Percentiles rank a stretch among this genome's conserved stretches.
Evolutionary conservation across 2,329 filamentous ascomycete genomes (phyloP).

Genomic region (Paraconiothyrium brasiliense): DNA sequence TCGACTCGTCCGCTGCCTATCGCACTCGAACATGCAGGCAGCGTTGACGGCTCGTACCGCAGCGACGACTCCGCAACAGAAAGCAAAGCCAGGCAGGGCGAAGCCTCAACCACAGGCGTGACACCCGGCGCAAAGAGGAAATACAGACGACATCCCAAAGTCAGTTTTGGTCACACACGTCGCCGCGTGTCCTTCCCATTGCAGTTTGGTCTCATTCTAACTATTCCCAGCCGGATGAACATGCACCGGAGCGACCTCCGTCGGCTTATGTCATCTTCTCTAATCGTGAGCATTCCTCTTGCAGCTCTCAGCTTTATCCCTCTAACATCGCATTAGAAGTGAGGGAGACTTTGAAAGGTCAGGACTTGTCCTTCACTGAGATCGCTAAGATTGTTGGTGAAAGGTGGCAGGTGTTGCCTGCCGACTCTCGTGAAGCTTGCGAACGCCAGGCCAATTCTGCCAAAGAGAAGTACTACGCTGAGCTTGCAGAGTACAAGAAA

Average conservation of each 20-base stretch:
- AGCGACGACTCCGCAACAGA: constrained; percentile 65
- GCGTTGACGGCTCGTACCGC: constrained; percentile 63
- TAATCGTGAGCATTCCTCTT: constrained; percentile 67
- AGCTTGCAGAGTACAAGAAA: constrained; percentile 80
- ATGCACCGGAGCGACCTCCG: constrained; percentile 80
- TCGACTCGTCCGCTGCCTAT: constrained; percentile 48
- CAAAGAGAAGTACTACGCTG: constrained; percentile 80
- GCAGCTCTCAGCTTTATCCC: background rate
- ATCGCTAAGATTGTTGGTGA: constrained; percentile 85
- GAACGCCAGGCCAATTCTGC: constrained; percentile 76
- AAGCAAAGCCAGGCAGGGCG: constrained; percentile 54
- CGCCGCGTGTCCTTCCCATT: background rate
- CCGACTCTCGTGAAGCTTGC: constrained; percentile 74
- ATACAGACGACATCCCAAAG: constrained; percentile 81
- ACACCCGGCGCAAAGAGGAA: constrained; percentile 68
- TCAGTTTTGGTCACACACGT: constrained; percentile 46
- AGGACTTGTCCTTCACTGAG: constrained; percentile 81
- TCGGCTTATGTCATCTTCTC: constrained; percentile 89
- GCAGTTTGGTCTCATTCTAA: constrained; percentile 25
- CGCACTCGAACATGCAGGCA: constrained; percentile 57
- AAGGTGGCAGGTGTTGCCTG: constrained; percentile 77
- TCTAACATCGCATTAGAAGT: constrained; percentile 64
- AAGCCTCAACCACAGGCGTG: constrained; percentile 49
- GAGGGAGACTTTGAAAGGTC: constrained; percentile 78
- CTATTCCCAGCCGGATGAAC: constrained; percentile 71